A percentile compares a stretch with the other conserved stretches of the same genome.
Conservation (phyloP, 192 early-diverging fungal genomes). For the Coemansia sp. region DNA sequence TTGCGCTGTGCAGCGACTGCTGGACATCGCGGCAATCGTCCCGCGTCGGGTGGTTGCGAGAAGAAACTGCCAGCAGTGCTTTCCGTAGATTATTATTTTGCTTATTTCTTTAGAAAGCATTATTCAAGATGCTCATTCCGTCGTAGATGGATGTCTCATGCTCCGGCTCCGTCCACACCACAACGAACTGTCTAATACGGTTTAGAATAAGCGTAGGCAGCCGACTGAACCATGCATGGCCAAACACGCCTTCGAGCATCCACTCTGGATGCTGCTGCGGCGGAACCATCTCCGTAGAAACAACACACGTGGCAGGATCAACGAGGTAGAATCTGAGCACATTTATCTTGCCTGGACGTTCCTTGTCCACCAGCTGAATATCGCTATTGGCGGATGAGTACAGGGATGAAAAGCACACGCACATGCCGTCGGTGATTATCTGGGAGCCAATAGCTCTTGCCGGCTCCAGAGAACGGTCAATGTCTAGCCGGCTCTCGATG, state of each 20-base stretch:
- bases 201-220: no score
- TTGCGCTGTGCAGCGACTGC: neutral
- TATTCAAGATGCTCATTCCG: neutral
- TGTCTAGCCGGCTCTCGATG: neutral
- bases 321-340: neutral
- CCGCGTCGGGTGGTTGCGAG: neutral
- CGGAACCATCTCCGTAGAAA: constrained; percentile 1
- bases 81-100: neutral
- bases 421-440: neutral
- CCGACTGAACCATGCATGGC: no score
- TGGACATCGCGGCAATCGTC: neutral
- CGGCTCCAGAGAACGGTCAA: neutral
- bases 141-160: neutral
- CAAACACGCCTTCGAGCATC: neutral
- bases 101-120: neutral
- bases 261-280: neutral
- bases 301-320: neutral
- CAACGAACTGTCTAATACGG: no score
- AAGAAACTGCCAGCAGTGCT: neutral
- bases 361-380: neutral
- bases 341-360: neutral
- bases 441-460: neutral
- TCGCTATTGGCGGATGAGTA: neutral
- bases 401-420: neutral
- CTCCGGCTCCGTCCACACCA: neutral